A percentile compares a stretch with the other conserved stretches of the same genome.
phyloP scores from a whole-genome alignment of 768 basidiomycete species.

The Boletus subparvulus region DNA sequence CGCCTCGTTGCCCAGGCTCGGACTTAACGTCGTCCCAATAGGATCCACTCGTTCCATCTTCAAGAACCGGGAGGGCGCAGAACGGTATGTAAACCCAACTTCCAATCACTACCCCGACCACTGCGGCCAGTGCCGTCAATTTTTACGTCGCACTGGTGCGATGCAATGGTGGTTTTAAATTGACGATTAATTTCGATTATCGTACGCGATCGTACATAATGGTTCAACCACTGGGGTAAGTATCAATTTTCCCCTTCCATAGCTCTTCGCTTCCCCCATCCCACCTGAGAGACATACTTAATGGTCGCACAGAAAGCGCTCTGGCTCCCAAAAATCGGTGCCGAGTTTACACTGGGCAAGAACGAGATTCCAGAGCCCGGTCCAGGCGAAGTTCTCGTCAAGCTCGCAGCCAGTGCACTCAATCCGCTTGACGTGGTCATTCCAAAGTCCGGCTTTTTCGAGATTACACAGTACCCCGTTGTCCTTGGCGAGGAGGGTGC shows the following conservation, averaged over 20 bases:
- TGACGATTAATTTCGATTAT: background rate
- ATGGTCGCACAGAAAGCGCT: conserved; percentile 13
- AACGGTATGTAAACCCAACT: too few relatives aligned
- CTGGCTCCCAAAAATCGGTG: conserved; percentile 12
- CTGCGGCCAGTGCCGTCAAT: too few relatives aligned
- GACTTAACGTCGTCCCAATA: too few relatives aligned
- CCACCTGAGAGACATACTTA: background rate
- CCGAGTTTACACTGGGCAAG: background rate
- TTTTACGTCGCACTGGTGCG: too few relatives aligned
- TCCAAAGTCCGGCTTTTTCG: background rate
- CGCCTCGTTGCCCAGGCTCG: too few relatives aligned
- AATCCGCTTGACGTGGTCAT: conserved; percentile 41
- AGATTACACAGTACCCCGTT: conserved; percentile 34
- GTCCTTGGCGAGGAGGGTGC: conserved; percentile 38
- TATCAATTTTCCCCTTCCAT: background rate
- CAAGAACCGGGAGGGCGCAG: background rate
- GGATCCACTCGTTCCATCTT: too few relatives aligned
- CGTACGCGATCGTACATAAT: background rate
- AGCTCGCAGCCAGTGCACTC: conserved; percentile 39
- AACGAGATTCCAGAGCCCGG: conserved; percentile 36
- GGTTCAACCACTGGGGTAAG: background rate
- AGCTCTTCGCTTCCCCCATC: too few relatives aligned
- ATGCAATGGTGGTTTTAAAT: too few relatives aligned
- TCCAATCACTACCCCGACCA: too few relatives aligned
- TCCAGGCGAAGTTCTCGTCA: conserved; percentile 42